A percentile compares a stretch with the other conserved stretches of the same genome.
Conservation (phyloP, 805 yeast genomes). For the Cyberlindnera galapagoensis region DNA sequence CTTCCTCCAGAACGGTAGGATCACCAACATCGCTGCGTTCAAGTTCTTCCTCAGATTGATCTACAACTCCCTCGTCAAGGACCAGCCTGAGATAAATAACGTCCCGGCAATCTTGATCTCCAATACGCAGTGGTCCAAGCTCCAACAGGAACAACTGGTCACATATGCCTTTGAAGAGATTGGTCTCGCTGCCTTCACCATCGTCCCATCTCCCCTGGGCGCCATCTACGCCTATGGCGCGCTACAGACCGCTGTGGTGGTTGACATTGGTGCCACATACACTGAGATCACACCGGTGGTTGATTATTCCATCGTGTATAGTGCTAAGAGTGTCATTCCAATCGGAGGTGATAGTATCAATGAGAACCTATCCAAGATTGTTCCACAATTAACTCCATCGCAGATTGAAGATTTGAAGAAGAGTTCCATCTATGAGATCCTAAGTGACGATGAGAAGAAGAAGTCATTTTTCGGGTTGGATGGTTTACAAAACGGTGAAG, state of each 20-base stretch:
- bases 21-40: conserved; percentile 65
- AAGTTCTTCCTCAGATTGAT: conserved; percentile 46
- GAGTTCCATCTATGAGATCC: conserved; percentile 73
- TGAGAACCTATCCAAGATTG: conserved; percentile 37
- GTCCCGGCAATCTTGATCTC: conserved; percentile 67
- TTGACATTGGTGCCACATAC: conserved; percentile 73
- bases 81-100: conserved; percentile 30
- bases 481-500: conserved; percentile 44
- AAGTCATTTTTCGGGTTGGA: conserved; percentile 57
- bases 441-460: conserved; percentile 58
- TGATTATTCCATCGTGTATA: conserved; percentile 57
- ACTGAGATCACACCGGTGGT: conserved; percentile 78
- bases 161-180: conserved; percentile 69
- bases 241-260: conserved; percentile 59
- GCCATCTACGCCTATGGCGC: conserved; percentile 69
- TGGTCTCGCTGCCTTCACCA: conserved; percentile 64
- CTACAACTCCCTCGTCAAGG: conserved; percentile 38
- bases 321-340: conserved; percentile 42
- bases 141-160: conserved; percentile 61
- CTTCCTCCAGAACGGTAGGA: conserved; percentile 62
- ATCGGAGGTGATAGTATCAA: conserved; percentile 67
- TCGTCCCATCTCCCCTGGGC: conserved; percentile 63
- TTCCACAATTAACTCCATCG: conserved; percentile 48
- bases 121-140: conserved; percentile 63
- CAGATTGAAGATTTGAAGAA: conserved; percentile 73